A percentile compares a stretch with the other conserved stretches of the same genome.
phyloP scores from a whole-genome alignment of 768 basidiomycete species.

The Antrodiella citrinella region DNA sequence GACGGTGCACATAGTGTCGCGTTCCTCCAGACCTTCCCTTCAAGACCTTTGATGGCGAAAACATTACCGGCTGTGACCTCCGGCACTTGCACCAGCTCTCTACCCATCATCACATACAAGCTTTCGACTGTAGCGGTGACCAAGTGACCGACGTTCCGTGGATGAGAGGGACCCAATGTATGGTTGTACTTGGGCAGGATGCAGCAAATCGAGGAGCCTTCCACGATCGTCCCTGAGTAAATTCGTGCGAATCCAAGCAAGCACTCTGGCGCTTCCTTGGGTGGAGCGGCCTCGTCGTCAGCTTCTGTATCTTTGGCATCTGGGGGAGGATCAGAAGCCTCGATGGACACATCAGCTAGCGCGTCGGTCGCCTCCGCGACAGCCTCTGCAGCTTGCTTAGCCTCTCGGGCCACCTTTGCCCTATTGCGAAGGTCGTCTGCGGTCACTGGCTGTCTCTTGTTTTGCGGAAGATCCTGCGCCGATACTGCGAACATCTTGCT shows the following conservation, averaged over 20 bases:
- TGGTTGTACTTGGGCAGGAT: slow-evolving; percentile 83
- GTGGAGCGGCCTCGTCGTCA: slow-evolving; percentile 6
- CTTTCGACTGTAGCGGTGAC: slow-evolving; percentile 55
- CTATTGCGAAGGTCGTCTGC: slow-evolving; percentile 76
- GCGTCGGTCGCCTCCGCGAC: slow-evolving; percentile 12
- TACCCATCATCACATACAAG: slow-evolving; percentile 96
- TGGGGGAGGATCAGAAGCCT: neutral
- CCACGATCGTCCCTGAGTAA: slow-evolving; percentile 79
- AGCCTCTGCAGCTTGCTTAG: slow-evolving; percentile 15
- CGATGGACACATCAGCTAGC: slow-evolving; percentile 14
- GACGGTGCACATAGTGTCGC: slow-evolving; percentile 79
- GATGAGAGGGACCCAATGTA: slow-evolving; percentile 52
- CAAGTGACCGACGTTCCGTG: slow-evolving; percentile 59
- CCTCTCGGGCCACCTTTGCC: slow-evolving; percentile 47
- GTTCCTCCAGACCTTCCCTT: slow-evolving; percentile 83
- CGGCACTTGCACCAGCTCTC: slow-evolving; percentile 81
- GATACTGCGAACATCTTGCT: slow-evolving; percentile 98
- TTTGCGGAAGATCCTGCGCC: slow-evolving; percentile 75
- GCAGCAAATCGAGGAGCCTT: slow-evolving; percentile 57
- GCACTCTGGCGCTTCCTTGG: slow-evolving; percentile 41
- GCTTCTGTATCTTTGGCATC: slow-evolving; percentile 8
- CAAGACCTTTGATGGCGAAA: slow-evolving; percentile 86
- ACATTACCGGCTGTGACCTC: slow-evolving; percentile 87
- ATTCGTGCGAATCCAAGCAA: slow-evolving; percentile 90
- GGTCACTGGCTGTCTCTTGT: slow-evolving; percentile 66